phyloP scores from a whole-genome alignment of 345 rosid genomes.

The Citrus hindsii region DNA sequence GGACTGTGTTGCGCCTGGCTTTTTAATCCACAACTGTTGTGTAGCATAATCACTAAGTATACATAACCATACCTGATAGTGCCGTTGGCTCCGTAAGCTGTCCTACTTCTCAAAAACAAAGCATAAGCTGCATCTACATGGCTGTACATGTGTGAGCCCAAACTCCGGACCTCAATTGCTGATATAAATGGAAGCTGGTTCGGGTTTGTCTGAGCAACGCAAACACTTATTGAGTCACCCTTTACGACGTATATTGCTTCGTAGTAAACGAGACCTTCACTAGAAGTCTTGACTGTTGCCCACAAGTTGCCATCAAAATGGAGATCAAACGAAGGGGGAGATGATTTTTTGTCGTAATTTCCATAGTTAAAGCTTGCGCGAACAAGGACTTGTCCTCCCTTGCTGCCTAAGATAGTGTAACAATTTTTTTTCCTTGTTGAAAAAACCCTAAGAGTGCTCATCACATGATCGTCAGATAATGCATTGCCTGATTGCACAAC shows the following conservation, averaged over 20 bases:
- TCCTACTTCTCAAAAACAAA: constrained; percentile 25
- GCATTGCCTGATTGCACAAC: constrained; percentile 12
- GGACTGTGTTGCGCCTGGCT: no score
- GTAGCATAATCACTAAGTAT: no score
- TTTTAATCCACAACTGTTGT: no score
- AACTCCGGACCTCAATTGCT: constrained; percentile 32
- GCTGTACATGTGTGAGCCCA: constrained; percentile 29
- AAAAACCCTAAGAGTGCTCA: constrained; percentile 36
- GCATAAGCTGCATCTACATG: constrained; percentile 19
- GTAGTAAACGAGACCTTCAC: constrained; percentile 10
- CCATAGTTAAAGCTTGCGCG: constrained; percentile 39
- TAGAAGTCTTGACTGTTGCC: constrained; percentile 30
- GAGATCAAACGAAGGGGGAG: constrained; percentile 37
- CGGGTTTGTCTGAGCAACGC: constrained; percentile 36
- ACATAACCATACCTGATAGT: constrained; percentile 21
- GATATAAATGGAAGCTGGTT: constrained; percentile 36
- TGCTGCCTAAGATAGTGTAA: constrained; percentile 14
- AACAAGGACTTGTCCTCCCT: constrained; percentile 25
- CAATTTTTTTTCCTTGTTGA: constrained; percentile 31
- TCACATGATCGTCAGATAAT: constrained; percentile 2
- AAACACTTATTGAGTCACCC: constrained; percentile 18
- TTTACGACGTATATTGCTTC: constrained; percentile 29
- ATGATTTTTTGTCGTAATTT: constrained; percentile 35
- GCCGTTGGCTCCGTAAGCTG: constrained; percentile 19
- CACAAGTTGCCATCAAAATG: constrained; percentile 38